Evolutionary conservation across 2,329 filamentous ascomycete genomes (phyloP), one percentile per base, ranked within the genome.

Genomic region (Leptodontidium sp.): DNA sequence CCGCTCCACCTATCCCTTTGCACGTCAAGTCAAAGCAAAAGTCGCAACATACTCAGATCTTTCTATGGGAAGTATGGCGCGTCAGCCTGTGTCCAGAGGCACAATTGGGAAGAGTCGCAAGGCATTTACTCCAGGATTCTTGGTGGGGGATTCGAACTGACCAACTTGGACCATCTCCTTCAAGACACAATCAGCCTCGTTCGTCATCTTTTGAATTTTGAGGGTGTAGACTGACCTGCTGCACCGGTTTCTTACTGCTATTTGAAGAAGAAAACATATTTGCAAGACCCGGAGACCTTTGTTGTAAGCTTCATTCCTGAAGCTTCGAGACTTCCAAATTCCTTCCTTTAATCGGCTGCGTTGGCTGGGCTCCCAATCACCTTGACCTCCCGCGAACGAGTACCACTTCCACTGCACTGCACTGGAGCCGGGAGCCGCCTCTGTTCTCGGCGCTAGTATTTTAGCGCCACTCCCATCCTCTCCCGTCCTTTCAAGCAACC

Each of bases 81-180:
- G 68, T 70, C 71, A 71, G 75, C 68, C 64, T 61, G 35, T 58
- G 68, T 69, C 64, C 35, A 26, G 26, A 67, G 43, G 26, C 21
- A 26, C 29, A 29, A 55, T 49, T 38, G 43, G 52, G 50, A 40
- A 65, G 50, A 61, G 45, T 21, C 53, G 32, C 24, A 57, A 47
- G 29, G n/a, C 21, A n/a, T 49, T 61, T 43, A 40, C 49, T 59
- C 26, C 45, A 32, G 52, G 45, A 38, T 47, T 49, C 57, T 55
- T 68, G 61, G 62, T 57, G 65, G 72, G 71, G 73, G 73, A 75
- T 76, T 73, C 79, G 67, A 73, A 91, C 90, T 87, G 91, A 98
- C 96, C 95, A 85, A 99, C 94, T 91, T 99, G 95, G 76, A 98
- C 93, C 96, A 99, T 99, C 87, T 99, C 96, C 93, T 98, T 85